Conservation (phyloP, 768 basidiomycete genomes). For the Macrolepiota albuminosa region DNA sequence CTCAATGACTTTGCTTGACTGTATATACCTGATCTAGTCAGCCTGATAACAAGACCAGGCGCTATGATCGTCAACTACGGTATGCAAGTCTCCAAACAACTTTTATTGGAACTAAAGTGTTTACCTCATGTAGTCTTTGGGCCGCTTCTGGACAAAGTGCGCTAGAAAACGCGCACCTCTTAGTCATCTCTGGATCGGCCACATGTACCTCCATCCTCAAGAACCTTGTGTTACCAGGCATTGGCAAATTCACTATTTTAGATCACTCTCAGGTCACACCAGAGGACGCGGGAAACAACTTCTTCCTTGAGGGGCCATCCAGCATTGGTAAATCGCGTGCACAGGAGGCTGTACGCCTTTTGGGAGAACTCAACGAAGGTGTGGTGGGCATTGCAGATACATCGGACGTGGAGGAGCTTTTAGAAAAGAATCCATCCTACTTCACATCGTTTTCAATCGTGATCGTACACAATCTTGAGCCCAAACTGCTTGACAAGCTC, state of each 20-base stretch:
- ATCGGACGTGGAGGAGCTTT: conserved; percentile 49
- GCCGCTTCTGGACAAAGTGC: conserved; percentile 88
- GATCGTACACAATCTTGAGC: conserved; percentile 78
- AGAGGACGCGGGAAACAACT: conserved; percentile 91
- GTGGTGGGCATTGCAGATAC: conserved; percentile 69
- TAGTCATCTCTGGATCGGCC: conserved; percentile 77
- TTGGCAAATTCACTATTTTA: conserved; percentile 93
- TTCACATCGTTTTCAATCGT: conserved; percentile 70
- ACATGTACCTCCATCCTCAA: conserved; percentile 89
- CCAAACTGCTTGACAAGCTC: conserved; percentile 49
- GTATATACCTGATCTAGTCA: conserved; percentile 31
- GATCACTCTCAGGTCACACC: conserved; percentile 57
- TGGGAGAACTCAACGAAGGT: conserved; percentile 84
- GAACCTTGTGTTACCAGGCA: conserved; percentile 94
- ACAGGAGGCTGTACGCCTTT: conserved; percentile 67
- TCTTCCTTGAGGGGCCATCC: conserved; percentile 78
- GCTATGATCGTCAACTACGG: conserved; percentile 96
- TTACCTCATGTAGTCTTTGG: conserved; percentile 62
- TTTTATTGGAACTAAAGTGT: not conserved
- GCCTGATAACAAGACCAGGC: conserved; percentile 83
- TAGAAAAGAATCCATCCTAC: conserved; percentile 50
- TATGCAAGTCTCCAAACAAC: conserved; percentile 25
- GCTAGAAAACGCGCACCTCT: conserved; percentile 77
- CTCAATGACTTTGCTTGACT: not conserved
- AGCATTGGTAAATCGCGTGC: conserved; percentile 81